Conservation (phyloP, 1,139 yeast genomes). For the Saccharomyces hybrid region DNA sequence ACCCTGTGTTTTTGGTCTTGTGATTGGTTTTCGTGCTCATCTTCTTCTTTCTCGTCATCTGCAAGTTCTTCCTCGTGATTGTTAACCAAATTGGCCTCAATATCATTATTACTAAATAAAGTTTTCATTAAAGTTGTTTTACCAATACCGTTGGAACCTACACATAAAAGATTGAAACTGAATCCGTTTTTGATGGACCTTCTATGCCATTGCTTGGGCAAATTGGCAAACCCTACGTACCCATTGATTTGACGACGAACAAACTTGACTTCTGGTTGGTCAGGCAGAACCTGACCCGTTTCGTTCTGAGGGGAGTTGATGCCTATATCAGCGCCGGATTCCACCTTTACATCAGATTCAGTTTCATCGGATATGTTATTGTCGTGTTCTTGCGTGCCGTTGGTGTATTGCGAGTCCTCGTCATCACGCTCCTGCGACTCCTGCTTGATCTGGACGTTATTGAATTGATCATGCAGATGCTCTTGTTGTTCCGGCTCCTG, state of each 20-base stretch:
- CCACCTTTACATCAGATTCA: too few species aligned
- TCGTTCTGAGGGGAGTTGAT: neutral
- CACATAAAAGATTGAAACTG: conserved; percentile 78
- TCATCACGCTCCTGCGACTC: too few species aligned
- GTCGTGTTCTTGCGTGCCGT: too few species aligned
- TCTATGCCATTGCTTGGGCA: conserved; percentile 99
- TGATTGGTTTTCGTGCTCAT: conserved; percentile 17
- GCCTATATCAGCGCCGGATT: conserved; percentile 5
- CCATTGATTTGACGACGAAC: conserved; percentile 81
- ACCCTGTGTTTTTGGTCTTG: conserved; percentile 33
- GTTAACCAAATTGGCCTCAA: conserved; percentile 4
- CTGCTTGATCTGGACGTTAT: too few species aligned
- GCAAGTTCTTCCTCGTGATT: conserved; percentile 4
- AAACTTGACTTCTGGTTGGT: conserved; percentile 40
- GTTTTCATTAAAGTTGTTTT: conserved; percentile 90
- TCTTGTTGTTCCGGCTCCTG: too few species aligned
- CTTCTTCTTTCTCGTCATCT: conserved; percentile 7
- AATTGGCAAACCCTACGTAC: conserved; percentile 94
- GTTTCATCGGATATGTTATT: too few species aligned
- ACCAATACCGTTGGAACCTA: conserved; percentile 90
- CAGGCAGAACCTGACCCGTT: conserved; percentile 28
- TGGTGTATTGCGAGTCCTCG: too few species aligned
- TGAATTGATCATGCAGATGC: too few species aligned
- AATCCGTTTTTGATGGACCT: conserved; percentile 93
- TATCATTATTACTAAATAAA: conserved; percentile 67